Evolutionary conservation across 371 early-diverging fungal species (phyloP).

Genomic region (Nematocida sp.): DNA sequence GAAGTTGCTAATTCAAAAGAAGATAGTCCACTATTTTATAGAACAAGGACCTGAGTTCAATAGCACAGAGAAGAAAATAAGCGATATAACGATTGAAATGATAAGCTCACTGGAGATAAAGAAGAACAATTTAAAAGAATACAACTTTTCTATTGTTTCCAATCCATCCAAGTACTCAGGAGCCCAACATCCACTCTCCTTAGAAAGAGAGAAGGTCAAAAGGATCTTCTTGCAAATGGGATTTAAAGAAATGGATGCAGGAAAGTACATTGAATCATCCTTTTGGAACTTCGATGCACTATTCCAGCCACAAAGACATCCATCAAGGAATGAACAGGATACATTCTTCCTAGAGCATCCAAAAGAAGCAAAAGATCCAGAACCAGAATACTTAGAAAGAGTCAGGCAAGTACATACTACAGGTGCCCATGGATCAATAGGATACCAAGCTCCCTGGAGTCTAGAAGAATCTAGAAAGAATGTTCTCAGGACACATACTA

Average conservation of each 20-base stretch:
- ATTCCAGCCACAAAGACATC: conserved; percentile 98
- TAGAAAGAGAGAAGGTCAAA: conserved; percentile 94
- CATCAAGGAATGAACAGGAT: conserved; percentile 95
- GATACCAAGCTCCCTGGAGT: conserved; percentile 84
- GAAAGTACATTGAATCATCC: conserved; percentile 89
- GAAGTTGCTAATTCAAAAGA: conserved; percentile 53
- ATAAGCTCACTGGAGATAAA: conserved; percentile 73
- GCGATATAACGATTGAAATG: conserved; percentile 88
- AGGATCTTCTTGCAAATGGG: conserved; percentile 96
- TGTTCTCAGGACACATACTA: conserved; percentile 95
- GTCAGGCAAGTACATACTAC: conserved; percentile 82
- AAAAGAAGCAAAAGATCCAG: conserved; percentile 68
- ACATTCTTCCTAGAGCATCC: conserved; percentile 84
- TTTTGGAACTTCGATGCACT: conserved; percentile 99
- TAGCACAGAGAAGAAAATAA: conserved; percentile 72
- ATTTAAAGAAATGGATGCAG: conserved; percentile 97
- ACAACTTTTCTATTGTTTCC: conserved; percentile 88
- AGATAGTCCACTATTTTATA: conserved; percentile 68
- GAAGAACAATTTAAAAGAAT: conserved; percentile 81
- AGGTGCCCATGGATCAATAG: conserved; percentile 91
- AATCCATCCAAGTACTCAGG: conserved; percentile 73
- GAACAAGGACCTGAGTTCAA: conserved; percentile 80
- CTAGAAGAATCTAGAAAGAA: conserved; percentile 85
- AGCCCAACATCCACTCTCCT: conserved; percentile 92
- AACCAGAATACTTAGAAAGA: conserved; percentile 75